These are phyloP conservation scores for Saccharomycopsis synnaedendra DNA, from an alignment of 805 yeast species.

Conservation along the genomic window DNA sequence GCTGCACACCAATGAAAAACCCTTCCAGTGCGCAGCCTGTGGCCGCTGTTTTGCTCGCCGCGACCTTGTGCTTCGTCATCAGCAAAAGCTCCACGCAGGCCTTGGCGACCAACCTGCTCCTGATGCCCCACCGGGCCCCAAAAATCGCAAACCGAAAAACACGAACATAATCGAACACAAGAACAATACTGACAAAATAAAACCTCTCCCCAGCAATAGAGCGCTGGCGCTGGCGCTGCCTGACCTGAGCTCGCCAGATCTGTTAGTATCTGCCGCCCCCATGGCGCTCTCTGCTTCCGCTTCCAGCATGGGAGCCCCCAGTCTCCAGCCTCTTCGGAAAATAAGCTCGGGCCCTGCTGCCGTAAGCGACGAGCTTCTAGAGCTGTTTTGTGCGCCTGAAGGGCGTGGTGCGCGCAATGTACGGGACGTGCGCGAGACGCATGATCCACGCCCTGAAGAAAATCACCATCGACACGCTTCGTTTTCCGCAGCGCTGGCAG, in stretches of 20 bases:
- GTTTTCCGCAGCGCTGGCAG: conserved; percentile 53
- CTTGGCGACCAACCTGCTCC: conserved; percentile 16
- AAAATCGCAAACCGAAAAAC: conserved; percentile 5
- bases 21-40: conserved; percentile 92
- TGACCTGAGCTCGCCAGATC: too few species aligned
- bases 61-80: conserved; percentile 81
- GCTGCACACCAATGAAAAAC: conserved; percentile 92
- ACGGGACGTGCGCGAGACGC: too few species aligned
- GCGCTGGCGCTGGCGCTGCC: too few species aligned
- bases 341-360: background rate
- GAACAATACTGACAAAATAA: conserved; percentile 16
- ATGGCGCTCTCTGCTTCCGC: too few species aligned
- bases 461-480: conserved; percentile 36
- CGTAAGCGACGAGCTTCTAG: background rate
- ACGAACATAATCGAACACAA: conserved; percentile 16
- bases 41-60: conserved; percentile 93
- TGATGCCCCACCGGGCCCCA: background rate
- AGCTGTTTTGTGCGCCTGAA: background rate
- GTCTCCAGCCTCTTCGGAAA: background rate
- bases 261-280: too few species aligned
- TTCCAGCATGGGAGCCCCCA: background rate
- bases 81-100: conserved; percentile 73
- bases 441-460: background rate
- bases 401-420: too few species aligned
- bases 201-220: conserved; percentile 15